Base-by-base conservation (phyloP, 768 basidiomycete species). In the Auricularia heimuer region DNA sequence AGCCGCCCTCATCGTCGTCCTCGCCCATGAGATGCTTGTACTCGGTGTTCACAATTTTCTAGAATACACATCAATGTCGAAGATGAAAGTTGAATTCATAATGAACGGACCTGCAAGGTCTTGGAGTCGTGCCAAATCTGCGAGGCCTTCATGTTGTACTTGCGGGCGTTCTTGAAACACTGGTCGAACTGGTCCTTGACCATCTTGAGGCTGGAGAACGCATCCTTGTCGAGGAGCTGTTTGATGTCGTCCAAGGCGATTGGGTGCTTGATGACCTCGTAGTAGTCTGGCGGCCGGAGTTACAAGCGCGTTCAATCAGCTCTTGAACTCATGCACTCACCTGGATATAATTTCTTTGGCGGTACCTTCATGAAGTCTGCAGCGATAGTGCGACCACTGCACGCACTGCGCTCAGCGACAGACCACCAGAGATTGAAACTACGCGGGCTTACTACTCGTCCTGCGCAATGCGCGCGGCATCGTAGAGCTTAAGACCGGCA, bases 171-270 rank as follows among this genome's bases (percentile, higher is more conserved):
- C 70, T 79, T 81, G 72, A 93, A 93, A 72, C 88, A 88, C 47
- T 85, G 77, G 70, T 92, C 90, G 62, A 92, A 83, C 71, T 90
- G 89, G 54, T 79, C 79, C 70, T 82, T 85, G 70, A 91, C 85
- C 10, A 81, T 83, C 62, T 86, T 83, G 58, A 93, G 77, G 12
- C 85, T 82, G 14, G 78, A 68, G 70, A 94, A 94, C 12, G 68
- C 71, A 65, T 79, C 77, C 62, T 77, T 76, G 58, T 89, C 86
- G 34, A 94, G 80, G 70, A 84, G 82, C 70, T 84, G 82, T 81
- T 92, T 92, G 78, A 97, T 93, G 68, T 95, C 92, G 54, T 92
- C 89, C 62, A 97, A 79, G 34, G 91, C 87, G 69, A 97, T 92
- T 36, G 95, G 94, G 33, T 83, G 79, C 69, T 85, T 79, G 72